Conservation (phyloP, 495 filamentous ascomycete genomes). For the Margaritispora aquatica region DNA sequence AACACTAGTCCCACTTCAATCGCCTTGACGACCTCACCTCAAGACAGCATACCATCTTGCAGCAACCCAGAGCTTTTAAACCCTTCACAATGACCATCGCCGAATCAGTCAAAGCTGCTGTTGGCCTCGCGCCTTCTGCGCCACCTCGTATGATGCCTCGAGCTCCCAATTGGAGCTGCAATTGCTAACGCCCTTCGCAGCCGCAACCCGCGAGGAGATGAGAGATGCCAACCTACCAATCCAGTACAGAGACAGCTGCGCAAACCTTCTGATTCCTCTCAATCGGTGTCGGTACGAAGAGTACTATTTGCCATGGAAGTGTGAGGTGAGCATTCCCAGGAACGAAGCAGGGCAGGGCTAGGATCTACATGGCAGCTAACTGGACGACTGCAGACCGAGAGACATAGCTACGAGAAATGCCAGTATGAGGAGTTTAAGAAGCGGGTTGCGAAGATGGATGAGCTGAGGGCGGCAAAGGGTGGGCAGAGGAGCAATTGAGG, state of each 20-base stretch:
- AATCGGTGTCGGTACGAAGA: slow-evolving; percentile 90
- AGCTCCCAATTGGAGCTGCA: neutral
- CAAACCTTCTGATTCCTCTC: slow-evolving; percentile 86
- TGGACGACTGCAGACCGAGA: slow-evolving; percentile 59
- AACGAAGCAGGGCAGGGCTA: neutral
- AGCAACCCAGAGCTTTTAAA: slow-evolving; percentile 7
- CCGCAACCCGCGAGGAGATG: slow-evolving; percentile 86
- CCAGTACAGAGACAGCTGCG: slow-evolving; percentile 90
- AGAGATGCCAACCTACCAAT: slow-evolving; percentile 81
- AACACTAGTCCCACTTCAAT: neutral
- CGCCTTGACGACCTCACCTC: neutral
- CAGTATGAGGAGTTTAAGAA: slow-evolving; percentile 99
- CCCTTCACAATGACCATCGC: slow-evolving; percentile 29
- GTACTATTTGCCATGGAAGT: slow-evolving; percentile 97
- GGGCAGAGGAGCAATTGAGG: slow-evolving; percentile 78
- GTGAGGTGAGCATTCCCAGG: slow-evolving; percentile 61
- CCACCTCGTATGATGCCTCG: slow-evolving; percentile 19
- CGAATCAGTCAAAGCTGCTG: slow-evolving; percentile 49
- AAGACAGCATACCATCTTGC: neutral
- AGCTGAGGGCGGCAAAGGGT: slow-evolving; percentile 80
- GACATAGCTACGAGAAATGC: slow-evolving; percentile 98
- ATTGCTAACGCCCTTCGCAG: slow-evolving; percentile 25
- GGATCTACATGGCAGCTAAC: neutral
- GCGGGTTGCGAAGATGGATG: slow-evolving; percentile 97
- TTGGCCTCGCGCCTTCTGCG: slow-evolving; percentile 38